These are phyloP conservation scores for Takashimella koratensis DNA, from an alignment of 1,284 basidiomycete species.

Conservation along the genomic window DNA sequence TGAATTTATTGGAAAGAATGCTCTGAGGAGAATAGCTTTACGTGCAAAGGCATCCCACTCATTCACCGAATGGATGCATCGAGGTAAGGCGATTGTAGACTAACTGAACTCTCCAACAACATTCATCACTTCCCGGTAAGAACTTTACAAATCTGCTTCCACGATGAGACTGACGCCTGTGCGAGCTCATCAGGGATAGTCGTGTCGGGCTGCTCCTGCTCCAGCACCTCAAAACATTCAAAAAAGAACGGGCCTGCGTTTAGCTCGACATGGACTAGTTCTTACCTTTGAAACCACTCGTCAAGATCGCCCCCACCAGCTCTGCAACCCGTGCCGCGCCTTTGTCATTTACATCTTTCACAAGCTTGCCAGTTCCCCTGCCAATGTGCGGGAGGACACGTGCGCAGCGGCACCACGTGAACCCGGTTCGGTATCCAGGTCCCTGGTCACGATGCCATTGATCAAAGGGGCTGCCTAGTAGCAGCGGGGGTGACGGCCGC, in stretches of 20 bases:
- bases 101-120: no score
- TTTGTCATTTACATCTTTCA: not conserved
- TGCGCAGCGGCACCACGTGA: slow-evolving; percentile 1
- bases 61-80: no score
- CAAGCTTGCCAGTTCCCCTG: not conserved
- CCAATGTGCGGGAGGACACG: not conserved
- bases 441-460: slow-evolving; percentile 6
- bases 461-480: slow-evolving; percentile 12
- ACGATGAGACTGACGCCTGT: not conserved
- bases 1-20: no score
- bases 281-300: not conserved
- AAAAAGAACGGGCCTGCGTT: not conserved
- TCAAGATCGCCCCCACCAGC: not conserved
- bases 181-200: not conserved
- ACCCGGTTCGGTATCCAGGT: not conserved
- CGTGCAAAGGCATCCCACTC: no score
- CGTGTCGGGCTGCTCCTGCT: not conserved
- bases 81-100: no score
- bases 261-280: not conserved
- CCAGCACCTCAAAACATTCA: not conserved
- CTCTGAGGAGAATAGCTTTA: no score
- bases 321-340: not conserved
- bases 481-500: slow-evolving; percentile 6
- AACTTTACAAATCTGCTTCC: not conserved
- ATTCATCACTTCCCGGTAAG: no score